A percentile compares a stretch with the other conserved stretches of the same genome.
phyloP scores from a whole-genome alignment of 2,329 filamentous ascomycete genomes.

The Fusarium guadeloupense region DNA sequence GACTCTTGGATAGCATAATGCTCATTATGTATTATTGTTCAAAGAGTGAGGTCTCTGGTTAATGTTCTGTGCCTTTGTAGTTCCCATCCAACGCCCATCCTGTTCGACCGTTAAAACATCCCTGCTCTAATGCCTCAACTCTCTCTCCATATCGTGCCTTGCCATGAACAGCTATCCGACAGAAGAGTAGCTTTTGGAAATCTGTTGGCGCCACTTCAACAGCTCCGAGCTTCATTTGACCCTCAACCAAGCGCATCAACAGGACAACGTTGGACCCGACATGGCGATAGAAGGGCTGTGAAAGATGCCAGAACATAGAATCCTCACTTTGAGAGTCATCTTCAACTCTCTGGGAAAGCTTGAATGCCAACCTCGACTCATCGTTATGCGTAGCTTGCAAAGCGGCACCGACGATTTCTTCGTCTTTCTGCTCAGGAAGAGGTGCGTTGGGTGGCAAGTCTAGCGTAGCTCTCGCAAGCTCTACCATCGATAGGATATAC shows the following conservation, averaged over 20 bases:
- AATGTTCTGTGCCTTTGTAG: not conserved
- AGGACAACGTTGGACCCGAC: constrained; percentile 28
- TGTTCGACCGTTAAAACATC: constrained; percentile 22
- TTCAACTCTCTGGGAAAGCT: not conserved
- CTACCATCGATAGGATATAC: constrained; percentile 35
- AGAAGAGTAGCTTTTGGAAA: constrained; percentile 35
- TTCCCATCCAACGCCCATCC: constrained; percentile 1
- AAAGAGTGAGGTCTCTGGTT: not conserved
- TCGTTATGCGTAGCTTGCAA: not conserved
- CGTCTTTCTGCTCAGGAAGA: not conserved
- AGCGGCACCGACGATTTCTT: not conserved
- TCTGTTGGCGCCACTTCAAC: constrained; percentile 16
- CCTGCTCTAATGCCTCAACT: constrained; percentile 20
- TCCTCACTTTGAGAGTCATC: not conserved
- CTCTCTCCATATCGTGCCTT: constrained; percentile 27
- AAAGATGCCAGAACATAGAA: constrained; percentile 17
- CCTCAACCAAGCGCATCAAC: constrained; percentile 20
- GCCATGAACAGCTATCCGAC: constrained; percentile 28
- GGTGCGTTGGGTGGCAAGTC: not conserved
- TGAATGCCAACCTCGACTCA: not conserved
- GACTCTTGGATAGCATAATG: not conserved
- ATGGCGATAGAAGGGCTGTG: constrained; percentile 33
- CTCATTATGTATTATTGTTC: not conserved
- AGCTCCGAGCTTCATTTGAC: constrained; percentile 21
- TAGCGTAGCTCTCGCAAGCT: constrained; percentile 20